Base-by-base conservation (phyloP, 1,284 basidiomycete genomes). In the Thecaphora frezii region DNA sequence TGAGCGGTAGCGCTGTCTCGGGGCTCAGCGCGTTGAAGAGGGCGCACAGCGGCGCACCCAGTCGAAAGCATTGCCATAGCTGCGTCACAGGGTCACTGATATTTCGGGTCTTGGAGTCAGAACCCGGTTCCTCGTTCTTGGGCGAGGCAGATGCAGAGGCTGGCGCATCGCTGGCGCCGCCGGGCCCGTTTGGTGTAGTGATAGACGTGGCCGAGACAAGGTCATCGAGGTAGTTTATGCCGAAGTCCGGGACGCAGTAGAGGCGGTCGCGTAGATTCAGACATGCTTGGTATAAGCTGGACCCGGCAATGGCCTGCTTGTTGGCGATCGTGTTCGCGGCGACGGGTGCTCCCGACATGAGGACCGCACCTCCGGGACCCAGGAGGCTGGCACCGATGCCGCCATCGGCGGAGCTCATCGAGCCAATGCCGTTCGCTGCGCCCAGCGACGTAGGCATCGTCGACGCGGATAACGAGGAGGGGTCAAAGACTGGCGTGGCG, bases 31-130 rank as follows among this genome's bases (percentile, higher is more conserved):
- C 86, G 82, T 98, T 96, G 84, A 90, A 94, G 71, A 98, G 88
- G 81, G 89, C 93, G 82, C 92, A 94, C 62, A 98, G 88, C 36
- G 93, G 89, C 30, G 91, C 88, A 59, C 96, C 94, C 41, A 93
- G 86, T 36, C 91, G 88, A 81, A 98, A 90, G 77, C 89, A 87
- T 77, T 93, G 90, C 87, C 93, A 93, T 46, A 97, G 86, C 80
- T 93, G 91, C 40, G 90, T 88, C 71, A 98, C 94, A 30, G 76
- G 84, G 73, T 76, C 80, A 45, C 57, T 55, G 51, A 54, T 55
- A n/a, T 48, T 26, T 23, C 43, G 21, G 16, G 33, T 16, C 33
- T 10, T 16, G 46, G n/a, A 19, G 16, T 21, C 36, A 33, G 40
- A 36, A 16, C 33, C 33, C 12, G 33, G 3, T 9, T 36, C 33